Evolutionary conservation across 2,329 filamentous ascomycete genomes (phyloP), one percentile per base, ranked within the genome.

Genomic region (Stemphylium beticola): DNA sequence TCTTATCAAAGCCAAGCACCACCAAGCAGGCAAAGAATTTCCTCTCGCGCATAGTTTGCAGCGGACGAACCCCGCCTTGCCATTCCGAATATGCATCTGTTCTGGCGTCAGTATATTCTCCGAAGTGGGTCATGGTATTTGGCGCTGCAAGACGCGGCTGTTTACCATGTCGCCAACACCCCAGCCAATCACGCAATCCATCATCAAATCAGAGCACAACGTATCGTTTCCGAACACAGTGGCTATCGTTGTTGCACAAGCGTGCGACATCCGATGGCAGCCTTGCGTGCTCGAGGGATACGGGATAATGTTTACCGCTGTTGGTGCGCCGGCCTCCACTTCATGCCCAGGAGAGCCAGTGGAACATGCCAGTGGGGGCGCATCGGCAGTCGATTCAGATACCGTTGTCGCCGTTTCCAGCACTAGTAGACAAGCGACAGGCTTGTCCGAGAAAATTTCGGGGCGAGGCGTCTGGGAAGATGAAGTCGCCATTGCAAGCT

Each of bases 1-100:
- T 50, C 48, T 51, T 49, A 46, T 57, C 45, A 26, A 55, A 65
- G 58, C 57, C 55, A 41, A 15, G 39, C 37, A 36, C 12, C 11
- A 31, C 44, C 8, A 17, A n/a, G 14, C 6, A 47, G 44, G 44
- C 18, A 45, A 45, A 22, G n/a, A 24, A 1, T 4, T 12, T 14
- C 18, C 33, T 22, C 41, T n/a, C 11, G 20, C 20, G 31, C 41
- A 8, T n/a, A 18, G 17, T 44, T 44, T 12, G 29, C 17, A 24
- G 29, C 26, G 22, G 6, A 17, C 33, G 33, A 44, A 18, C 6
- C 26, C 41, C 17, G 5, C 31, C 6, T 34, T 17, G 6, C n/a
- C 12, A 8, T n/a, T 22, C 14, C 10, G 6, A 12, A 7, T 20
- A 20, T 20, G 14, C 14, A 17, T 32, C 17, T 44, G 22, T 34